Conservation (phyloP, 2,329 filamentous ascomycete genomes). For the Cryphonectria japonica region DNA sequence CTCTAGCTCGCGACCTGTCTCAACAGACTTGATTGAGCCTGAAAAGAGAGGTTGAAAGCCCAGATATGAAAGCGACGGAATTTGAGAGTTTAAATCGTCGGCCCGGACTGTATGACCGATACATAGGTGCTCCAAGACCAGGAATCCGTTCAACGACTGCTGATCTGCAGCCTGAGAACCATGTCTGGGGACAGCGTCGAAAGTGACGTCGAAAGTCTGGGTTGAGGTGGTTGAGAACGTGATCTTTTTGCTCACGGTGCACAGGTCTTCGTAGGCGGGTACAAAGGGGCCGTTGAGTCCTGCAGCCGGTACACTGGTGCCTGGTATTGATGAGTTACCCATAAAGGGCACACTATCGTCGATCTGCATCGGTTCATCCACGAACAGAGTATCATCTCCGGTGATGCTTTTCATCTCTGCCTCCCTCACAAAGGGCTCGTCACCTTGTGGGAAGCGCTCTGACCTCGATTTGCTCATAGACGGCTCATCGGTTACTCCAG, state of each 20-base stretch:
- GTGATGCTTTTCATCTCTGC: slow-evolving; percentile 11
- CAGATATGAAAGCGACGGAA: slow-evolving; percentile 24
- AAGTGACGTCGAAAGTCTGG: slow-evolving; percentile 32
- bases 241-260: slow-evolving; percentile 33
- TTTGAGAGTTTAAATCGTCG: slow-evolving; percentile 32
- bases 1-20: slow-evolving; percentile 4
- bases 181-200: slow-evolving; percentile 34
- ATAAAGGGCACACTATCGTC: slow-evolving; percentile 21
- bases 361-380: slow-evolving; percentile 35
- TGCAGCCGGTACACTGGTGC: slow-evolving; percentile 20
- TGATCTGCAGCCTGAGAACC: slow-evolving; percentile 21
- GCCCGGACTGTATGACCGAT: slow-evolving; percentile 38
- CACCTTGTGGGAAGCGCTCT: slow-evolving; percentile 13
- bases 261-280: slow-evolving; percentile 22
- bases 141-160: slow-evolving; percentile 34
- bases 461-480: neutral
- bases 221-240: neutral
- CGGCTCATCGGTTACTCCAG: slow-evolving; percentile 30
- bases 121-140: slow-evolving; percentile 34
- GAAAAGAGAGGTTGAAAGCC: slow-evolving; percentile 31
- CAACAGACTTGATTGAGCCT: slow-evolving; percentile 32
- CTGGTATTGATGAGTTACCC: neutral
- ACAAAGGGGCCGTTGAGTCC: slow-evolving; percentile 22
- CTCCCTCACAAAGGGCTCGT: neutral
- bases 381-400: slow-evolving; percentile 25